Evolutionary conservation across 148 eudicot species (phyloP).

Genomic region (Amaranthus hypochondriacus): DNA sequence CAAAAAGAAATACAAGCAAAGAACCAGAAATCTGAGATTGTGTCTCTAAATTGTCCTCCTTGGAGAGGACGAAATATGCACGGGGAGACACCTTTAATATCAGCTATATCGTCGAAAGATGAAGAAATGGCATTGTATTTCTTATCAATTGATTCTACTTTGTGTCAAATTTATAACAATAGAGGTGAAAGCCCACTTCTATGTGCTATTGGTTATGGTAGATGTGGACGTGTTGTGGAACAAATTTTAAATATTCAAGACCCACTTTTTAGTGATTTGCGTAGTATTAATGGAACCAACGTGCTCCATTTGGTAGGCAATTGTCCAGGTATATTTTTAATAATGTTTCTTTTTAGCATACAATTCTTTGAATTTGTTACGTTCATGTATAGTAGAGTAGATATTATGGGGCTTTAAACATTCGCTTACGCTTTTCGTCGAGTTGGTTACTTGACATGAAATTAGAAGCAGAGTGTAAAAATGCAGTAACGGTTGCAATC

Average conservation of each 20-base stretch:
- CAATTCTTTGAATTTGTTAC: not conserved
- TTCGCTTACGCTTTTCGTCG: no score
- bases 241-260: not conserved
- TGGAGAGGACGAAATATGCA: not conserved
- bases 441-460: no score
- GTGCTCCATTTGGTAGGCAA: not conserved
- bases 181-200: slow-evolving; percentile 9
- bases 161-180: not conserved
- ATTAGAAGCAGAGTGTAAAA: no score
- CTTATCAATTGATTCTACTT: not conserved
- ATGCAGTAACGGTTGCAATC: no score
- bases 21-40: not conserved
- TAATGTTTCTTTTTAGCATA: not conserved
- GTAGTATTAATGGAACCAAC: not conserved
- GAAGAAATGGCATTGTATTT: not conserved
- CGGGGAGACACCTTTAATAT: not conserved
- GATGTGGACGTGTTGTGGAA: not conserved
- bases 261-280: not conserved
- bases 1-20: not conserved
- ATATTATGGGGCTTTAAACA: no score
- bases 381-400: not conserved
- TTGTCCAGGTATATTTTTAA: not conserved
- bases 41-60: not conserved
- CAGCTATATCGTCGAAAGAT: not conserved
- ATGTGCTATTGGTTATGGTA: not conserved